A percentile compares a stretch with the other conserved stretches of the same genome.
Evolutionary conservation across 345 rosid species (phyloP).

Genomic region (Pugionium dolabratum): DNA sequence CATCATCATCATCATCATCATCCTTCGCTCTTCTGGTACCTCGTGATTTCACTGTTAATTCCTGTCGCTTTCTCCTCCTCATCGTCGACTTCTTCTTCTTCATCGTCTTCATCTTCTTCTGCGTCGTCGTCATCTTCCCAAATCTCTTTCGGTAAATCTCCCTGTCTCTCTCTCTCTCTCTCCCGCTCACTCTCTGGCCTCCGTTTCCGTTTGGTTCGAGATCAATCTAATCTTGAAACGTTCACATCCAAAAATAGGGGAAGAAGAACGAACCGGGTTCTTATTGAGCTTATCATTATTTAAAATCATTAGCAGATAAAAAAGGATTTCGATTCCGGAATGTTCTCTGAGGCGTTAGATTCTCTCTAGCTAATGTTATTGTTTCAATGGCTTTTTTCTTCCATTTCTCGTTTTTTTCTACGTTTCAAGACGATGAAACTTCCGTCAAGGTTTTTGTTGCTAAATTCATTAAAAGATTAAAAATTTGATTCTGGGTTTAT

Average conservation of each 20-base stretch:
- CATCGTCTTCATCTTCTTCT: slow-evolving; percentile 31
- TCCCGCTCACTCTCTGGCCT: neutral
- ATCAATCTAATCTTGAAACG: neutral
- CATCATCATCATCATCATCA: slow-evolving; percentile 27
- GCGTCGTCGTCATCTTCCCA: neutral
- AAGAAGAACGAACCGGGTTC: too few relatives aligned
- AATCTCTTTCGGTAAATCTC: slow-evolving; percentile 37
- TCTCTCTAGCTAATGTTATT: slow-evolving; percentile 11
- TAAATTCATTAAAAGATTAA: neutral
- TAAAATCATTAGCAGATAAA: too few relatives aligned
- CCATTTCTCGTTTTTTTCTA: neutral
- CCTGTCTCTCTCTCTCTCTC: slow-evolving; percentile 27
- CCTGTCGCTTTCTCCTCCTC: slow-evolving; percentile 39
- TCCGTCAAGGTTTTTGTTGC: neutral
- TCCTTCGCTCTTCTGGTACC: slow-evolving; percentile 38
- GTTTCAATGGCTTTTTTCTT: neutral
- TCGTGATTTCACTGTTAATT: slow-evolving; percentile 39
- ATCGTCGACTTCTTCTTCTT: slow-evolving; percentile 7
- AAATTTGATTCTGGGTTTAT: too few relatives aligned
- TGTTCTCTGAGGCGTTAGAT: slow-evolving; percentile 12
- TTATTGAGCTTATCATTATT: too few relatives aligned
- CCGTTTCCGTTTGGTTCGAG: neutral
- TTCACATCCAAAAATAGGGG: too few relatives aligned
- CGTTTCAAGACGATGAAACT: neutral
- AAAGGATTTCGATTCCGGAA: neutral